Evolutionary conservation across 805 yeast genomes (phyloP).

Genomic region (Candida krabiensis): DNA sequence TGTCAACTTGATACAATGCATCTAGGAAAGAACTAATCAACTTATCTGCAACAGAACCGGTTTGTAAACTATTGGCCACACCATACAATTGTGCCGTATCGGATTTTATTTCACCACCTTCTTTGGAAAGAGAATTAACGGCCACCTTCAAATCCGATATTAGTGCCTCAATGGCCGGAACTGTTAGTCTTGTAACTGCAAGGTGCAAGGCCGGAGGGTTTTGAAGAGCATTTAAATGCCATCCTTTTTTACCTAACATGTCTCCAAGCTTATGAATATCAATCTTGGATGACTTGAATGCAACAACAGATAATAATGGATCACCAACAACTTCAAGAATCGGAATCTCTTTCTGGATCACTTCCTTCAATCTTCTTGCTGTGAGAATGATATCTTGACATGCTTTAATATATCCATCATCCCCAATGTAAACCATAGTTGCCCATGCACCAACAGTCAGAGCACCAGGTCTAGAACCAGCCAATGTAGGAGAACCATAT

Average conservation of each 20-base stretch:
- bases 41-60: slow-evolving; percentile 80
- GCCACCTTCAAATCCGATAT: slow-evolving; percentile 47
- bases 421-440: slow-evolving; percentile 78
- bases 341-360: slow-evolving; percentile 47
- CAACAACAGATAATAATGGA: slow-evolving; percentile 78
- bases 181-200: slow-evolving; percentile 78
- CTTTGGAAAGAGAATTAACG: slow-evolving; percentile 39
- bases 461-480: slow-evolving; percentile 98
- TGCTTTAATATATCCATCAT: slow-evolving; percentile 71
- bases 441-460: slow-evolving; percentile 99
- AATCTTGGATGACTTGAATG: slow-evolving; percentile 64
- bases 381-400: slow-evolving; percentile 68
- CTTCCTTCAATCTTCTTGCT: slow-evolving; percentile 54
- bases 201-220: slow-evolving; percentile 89
- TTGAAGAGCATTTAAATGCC: slow-evolving; percentile 90
- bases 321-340: slow-evolving; percentile 77
- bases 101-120: slow-evolving; percentile 26
- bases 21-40: slow-evolving; percentile 82
- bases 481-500: slow-evolving; percentile 94
- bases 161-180: slow-evolving; percentile 59
- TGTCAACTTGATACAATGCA: slow-evolving; percentile 60
- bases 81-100: slow-evolving; percentile 93
- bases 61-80: slow-evolving; percentile 87
- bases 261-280: slow-evolving; percentile 84
- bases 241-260: slow-evolving; percentile 60